These are phyloP conservation scores for Xylariomycetidae sp. DNA, from an alignment of 2,329 filamentous ascomycete genomes.

Conservation along the genomic window DNA sequence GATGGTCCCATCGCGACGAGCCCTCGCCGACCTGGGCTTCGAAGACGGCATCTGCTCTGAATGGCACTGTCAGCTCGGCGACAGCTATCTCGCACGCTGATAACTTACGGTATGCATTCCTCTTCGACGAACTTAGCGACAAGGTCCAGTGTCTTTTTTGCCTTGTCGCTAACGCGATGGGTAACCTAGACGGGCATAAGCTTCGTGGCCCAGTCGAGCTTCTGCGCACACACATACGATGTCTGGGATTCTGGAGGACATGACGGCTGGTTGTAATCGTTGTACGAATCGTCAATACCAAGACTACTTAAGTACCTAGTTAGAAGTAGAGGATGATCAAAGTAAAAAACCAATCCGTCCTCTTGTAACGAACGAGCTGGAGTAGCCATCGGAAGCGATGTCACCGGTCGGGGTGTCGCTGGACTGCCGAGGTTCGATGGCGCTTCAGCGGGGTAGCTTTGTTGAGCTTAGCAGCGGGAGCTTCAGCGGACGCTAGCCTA, in stretches of 20 bases:
- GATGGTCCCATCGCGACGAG: slow-evolving; percentile 68
- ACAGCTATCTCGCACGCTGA: neutral
- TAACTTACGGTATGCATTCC: slow-evolving; percentile 72
- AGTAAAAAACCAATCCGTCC: no score
- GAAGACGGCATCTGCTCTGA: slow-evolving; percentile 71
- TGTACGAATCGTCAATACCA: neutral
- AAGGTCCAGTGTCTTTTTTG: slow-evolving; percentile 76
- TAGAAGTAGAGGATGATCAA: neutral
- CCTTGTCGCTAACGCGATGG: slow-evolving; percentile 70
- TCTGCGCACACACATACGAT: slow-evolving; percentile 16
- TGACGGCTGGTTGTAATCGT: no score
- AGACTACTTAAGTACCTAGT: neutral
- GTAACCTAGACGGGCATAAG: slow-evolving; percentile 32
- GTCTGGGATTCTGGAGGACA: slow-evolving; percentile 26
- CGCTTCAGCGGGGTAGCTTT: slow-evolving; percentile 9
- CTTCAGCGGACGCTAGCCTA: no score
- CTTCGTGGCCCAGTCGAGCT: slow-evolving; percentile 3
- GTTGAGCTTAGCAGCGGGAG: neutral
- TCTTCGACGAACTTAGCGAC: slow-evolving; percentile 97
- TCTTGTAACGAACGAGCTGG: no score
- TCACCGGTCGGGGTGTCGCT: neutral
- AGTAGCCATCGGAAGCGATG: neutral
- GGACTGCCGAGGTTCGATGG: slow-evolving; percentile 13
- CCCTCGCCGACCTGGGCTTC: slow-evolving; percentile 74
- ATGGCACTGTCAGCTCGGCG: slow-evolving; percentile 14